phyloP scores from a whole-genome alignment of 2,329 filamentous ascomycete species.

The Fusarium dlaminii region DNA sequence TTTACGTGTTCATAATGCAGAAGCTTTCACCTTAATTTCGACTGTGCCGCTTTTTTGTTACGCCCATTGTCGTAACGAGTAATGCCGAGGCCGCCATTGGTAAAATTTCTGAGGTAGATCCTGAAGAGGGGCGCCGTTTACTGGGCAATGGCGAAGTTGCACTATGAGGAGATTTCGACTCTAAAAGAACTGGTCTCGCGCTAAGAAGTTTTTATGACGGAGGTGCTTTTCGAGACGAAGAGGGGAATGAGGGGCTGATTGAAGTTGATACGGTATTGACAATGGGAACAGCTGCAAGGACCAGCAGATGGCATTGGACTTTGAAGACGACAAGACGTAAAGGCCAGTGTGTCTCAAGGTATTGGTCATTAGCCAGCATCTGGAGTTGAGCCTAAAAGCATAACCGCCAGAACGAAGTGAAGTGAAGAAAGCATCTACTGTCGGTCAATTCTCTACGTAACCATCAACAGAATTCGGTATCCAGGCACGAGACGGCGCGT shows the following conservation, averaged over 20 bases:
- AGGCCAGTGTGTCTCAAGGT: not conserved
- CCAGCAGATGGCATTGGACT: not conserved
- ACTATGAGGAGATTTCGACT: slow-evolving; percentile 31
- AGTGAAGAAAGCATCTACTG: not conserved
- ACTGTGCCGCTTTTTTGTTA: slow-evolving; percentile 10
- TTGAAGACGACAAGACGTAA: not conserved
- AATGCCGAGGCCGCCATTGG: slow-evolving; percentile 39
- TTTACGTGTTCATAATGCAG: slow-evolving; percentile 30
- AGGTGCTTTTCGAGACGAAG: slow-evolving; percentile 32
- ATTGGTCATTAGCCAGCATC: not conserved
- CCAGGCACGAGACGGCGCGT: slow-evolving; percentile 11
- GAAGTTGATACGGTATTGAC: not conserved
- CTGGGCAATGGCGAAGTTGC: slow-evolving; percentile 23
- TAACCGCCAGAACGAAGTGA: not conserved
- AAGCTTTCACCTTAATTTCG: slow-evolving; percentile 15
- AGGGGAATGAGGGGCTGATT: slow-evolving; percentile 25
- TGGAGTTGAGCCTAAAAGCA: not conserved
- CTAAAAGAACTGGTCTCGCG: slow-evolving; percentile 36
- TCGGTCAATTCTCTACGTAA: slow-evolving; percentile 1
- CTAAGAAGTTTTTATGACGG: slow-evolving; percentile 41
- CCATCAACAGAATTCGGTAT: not conserved
- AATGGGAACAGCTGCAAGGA: not conserved
- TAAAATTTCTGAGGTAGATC: slow-evolving; percentile 24
- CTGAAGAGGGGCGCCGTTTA: slow-evolving; percentile 29
- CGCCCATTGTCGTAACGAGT: slow-evolving; percentile 1